A percentile compares a stretch with the other conserved stretches of the same genome.
Evolutionary conservation across 2,329 filamentous ascomycete genomes (phyloP).

Genomic region (Arthrobotrys conoides): DNA sequence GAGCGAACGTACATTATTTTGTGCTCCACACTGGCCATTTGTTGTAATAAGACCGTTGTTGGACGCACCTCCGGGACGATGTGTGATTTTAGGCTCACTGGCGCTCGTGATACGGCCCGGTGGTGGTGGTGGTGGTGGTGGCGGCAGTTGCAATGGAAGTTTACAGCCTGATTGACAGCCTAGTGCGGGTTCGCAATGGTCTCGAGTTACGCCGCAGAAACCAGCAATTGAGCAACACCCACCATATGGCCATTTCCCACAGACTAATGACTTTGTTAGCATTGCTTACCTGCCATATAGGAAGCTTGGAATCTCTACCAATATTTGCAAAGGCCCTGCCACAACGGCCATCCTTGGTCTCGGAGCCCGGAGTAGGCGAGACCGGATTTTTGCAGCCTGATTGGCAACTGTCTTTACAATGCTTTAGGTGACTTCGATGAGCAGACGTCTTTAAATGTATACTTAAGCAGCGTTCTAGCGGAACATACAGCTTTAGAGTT

Average conservation of each 20-base stretch:
- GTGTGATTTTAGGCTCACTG: conserved; percentile 57
- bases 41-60: conserved; percentile 67
- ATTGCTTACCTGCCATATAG: not conserved
- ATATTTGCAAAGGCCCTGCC: conserved; percentile 64
- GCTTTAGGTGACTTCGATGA: conserved; percentile 29
- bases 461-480: not conserved
- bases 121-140: conserved; percentile 21
- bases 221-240: conserved; percentile 64
- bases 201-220: conserved; percentile 59
- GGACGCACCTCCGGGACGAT: conserved; percentile 62
- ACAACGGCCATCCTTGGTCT: conserved; percentile 64
- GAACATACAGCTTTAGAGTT: conserved; percentile 65
- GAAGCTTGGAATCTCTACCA: conserved; percentile 35
- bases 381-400: conserved; percentile 66
- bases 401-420: conserved; percentile 67
- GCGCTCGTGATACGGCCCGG: conserved; percentile 27
- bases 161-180: conserved; percentile 65
- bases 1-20: not conserved
- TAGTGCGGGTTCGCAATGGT: conserved; percentile 58
- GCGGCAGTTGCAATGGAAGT: too few species aligned
- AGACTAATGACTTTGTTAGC: conserved; percentile 20
- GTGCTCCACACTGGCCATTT: conserved; percentile 72
- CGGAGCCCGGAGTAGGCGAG: conserved; percentile 55
- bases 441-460: not conserved
- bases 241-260: conserved; percentile 63